Base-by-base conservation (phyloP, 2,329 filamentous ascomycete species). In the Neofusicoccum parvum region DNA sequence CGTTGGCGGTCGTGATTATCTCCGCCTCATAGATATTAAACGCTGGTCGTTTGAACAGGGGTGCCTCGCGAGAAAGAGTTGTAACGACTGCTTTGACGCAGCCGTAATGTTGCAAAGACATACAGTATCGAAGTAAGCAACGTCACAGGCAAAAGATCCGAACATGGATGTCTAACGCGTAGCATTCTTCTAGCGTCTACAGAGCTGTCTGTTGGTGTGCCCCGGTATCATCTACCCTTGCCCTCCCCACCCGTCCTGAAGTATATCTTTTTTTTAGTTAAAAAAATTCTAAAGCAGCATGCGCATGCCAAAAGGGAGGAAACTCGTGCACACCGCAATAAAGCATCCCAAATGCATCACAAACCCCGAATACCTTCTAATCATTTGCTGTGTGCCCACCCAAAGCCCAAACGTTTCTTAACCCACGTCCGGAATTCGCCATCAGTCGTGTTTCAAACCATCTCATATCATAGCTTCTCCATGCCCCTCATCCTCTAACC, bases 181-280 rank as follows among this genome's bases (percentile, higher is more conserved):
- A 60, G 56, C 41, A 48, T 60, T 60, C 27, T 37, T 60, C 56
- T 48, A 60, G 56, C 56, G 56, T 60, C 56, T 60, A 60, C 56
- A 60, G 23, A 48, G 43, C 39, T 27, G 23, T 27, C 56, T 60
- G 32, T 46, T 37, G 56, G 27, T 37, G 56, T 60, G 56, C 43
- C 43, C 23, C 27, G 41, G 43, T 46, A 48, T 60, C 56, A 60
- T 60, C 56, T 60, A 58, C 41, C 51, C 23, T 17, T 34, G 32
- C 56, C n/a, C 48, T 43, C n/a, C 56, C 43, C 12, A n/a, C 37
- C 41, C 11, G n/a, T 27, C 43, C 36, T 17, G 43, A 60, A 60
- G n/a, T 37, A 10, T 60, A 60, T 60, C 56, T 60, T 60, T 60
- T 60, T 60, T 60, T 60, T 39, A 60, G 56, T 60, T 60, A 58